Base-by-base conservation (phyloP, 768 basidiomycete species). In the Tricholomella constricta region DNA sequence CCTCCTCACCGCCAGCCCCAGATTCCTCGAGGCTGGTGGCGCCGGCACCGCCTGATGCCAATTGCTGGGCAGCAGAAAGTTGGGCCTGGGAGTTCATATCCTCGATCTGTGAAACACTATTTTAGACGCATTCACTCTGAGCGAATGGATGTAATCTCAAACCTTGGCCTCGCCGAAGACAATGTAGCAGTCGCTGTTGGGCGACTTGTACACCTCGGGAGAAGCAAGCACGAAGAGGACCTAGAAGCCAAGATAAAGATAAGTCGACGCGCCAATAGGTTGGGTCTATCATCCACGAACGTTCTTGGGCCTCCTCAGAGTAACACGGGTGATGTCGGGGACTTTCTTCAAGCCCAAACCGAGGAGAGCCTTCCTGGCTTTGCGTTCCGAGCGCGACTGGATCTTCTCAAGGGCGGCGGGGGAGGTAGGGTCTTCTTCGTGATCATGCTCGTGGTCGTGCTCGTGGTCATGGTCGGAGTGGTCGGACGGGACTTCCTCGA, bases 91-190 rank as follows among this genome's bases (percentile, higher is more conserved):
- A 79, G 74, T 87, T 91, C 83, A 90, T 87, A 64, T 94, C 91
- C 75, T 94, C 92, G 60, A 91, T 86, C 89, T 91, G 41, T 35
- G n/a, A 40, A 35, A 8, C 20, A 23, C 20, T 34, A 14, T 23
- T 3, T 20, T 25, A 42, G 31, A 34, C 41, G 7, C 29, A 19
- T 14, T 12, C 27, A 52, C 19, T 22, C n/a, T n/a, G n/a, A n/a
- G n/a, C n/a, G n/a, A n/a, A n/a, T n/a, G n/a, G n/a, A n/a, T 22
- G 14, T 2, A 4, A 12, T 19, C 11, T 19, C 35, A n/a, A 42
- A 88, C 88, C 84, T 94, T 94, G 50, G 91, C 95, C 79, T 98
- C 97, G 59, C 97, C 97, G 64, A 98, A 99, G 58, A 99, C 94
- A 69, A 99, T 93, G 81, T 99, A 98, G 74, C 90, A 93, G 75